Evolutionary conservation across 495 filamentous ascomycete genomes (phyloP).

Genomic region (Xylaria curta): DNA sequence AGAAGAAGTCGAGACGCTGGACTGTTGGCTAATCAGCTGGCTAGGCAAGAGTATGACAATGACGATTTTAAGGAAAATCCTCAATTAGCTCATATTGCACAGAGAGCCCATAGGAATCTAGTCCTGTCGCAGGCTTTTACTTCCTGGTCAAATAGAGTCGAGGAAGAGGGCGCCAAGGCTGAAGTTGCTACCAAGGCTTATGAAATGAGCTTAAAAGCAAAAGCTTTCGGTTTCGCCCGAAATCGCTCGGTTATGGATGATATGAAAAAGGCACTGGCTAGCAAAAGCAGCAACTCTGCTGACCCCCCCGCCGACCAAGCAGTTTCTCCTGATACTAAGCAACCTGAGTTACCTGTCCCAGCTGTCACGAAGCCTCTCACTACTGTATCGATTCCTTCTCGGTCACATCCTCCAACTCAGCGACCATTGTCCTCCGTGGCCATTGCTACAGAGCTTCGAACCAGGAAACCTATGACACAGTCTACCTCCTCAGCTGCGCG

Average conservation of each 20-base stretch:
- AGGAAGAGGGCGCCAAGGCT: constrained; percentile 60
- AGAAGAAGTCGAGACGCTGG: constrained; percentile 53
- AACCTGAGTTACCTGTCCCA: constrained; percentile 1
- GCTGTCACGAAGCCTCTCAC: background rate
- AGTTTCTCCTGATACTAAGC: background rate
- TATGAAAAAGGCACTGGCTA: constrained; percentile 14
- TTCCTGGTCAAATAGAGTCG: constrained; percentile 71
- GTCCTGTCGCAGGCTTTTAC: constrained; percentile 74
- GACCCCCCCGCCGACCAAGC: background rate
- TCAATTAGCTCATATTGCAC: constrained; percentile 57
- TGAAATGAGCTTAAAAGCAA: constrained; percentile 40
- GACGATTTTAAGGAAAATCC: constrained; percentile 27
- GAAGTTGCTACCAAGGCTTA: constrained; percentile 36
- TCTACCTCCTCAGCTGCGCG: background rate
- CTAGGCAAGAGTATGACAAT: constrained; percentile 7
- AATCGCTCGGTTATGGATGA: constrained; percentile 15
- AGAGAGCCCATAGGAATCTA: constrained; percentile 67
- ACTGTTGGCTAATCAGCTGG: constrained; percentile 66
- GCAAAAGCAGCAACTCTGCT: background rate
- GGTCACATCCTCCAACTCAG: background rate
- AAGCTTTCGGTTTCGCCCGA: constrained; percentile 29
- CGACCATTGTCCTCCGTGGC: constrained; percentile 7
- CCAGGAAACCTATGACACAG: background rate
- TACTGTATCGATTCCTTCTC: constrained; percentile 3
- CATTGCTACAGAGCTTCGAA: constrained; percentile 1